Evolutionary conservation across 352 stramenopile genomes (phyloP), one percentile per base, ranked within the genome.

Genomic region (Phytophthora rubi): DNA sequence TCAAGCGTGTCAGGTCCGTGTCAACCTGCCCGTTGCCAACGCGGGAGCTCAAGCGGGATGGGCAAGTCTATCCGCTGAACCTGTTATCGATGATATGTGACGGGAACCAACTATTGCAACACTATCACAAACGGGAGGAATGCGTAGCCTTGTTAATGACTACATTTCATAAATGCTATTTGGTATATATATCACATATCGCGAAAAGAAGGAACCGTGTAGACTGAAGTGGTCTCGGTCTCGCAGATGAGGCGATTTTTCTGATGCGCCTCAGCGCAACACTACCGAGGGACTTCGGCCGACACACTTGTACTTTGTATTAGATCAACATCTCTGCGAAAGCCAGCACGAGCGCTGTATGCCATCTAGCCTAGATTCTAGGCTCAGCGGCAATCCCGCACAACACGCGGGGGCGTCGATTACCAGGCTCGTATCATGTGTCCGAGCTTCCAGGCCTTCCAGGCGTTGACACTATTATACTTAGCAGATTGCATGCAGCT

Each of bases 1-100:
- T 59, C 45, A 42, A 23, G 32, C 48, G 18, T 68, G 53, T 70
- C 59, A 59, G 28, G 28, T 30, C 28, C 4, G 18, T 68, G 53
- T 70, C 59, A 59, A 26, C 39, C 21, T 44, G 42, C 45, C 18
- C 45, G 45, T 51, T 33, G 53, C 32, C 33, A 45, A 59, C 33
- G 33, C n/a, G 33, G 33, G 53, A 59, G 32, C 32, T n/a, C 15
- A 44, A n/a, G 26, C 28, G n/a, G n/a, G 60, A 55, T 68, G 52
- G 60, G 60, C 51, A 48, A 35, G 2, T 12, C 13, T 6, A 18
- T 35, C 33, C 13, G 8, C n/a, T 35, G 48, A 35, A 18, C 23
- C 48, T 33, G 18, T n/a, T 13, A 53, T 33, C 9, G 16, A 7
- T 2, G 3, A 21, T 53, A 33, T 21, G 16, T 35, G 8, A 53